These are phyloP conservation scores for Pythium aquatile DNA, from an alignment of 352 stramenopile genomes.

Conservation along the genomic window DNA sequence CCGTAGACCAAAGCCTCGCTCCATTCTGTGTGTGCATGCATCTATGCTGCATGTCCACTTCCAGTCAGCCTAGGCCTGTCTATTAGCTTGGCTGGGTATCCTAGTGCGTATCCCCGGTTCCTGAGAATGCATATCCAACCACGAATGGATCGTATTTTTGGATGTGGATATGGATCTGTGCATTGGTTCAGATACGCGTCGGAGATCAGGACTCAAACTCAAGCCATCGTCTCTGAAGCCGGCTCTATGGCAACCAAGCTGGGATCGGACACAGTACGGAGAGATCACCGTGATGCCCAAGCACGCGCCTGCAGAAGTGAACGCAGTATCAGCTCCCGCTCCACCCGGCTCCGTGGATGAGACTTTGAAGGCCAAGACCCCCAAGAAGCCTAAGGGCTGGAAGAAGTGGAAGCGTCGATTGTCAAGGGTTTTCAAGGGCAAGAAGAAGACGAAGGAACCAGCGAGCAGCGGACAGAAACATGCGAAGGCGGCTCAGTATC, in stretches of 20 bases:
- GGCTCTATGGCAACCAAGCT: no score
- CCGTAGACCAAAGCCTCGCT: slow-evolving; percentile 23
- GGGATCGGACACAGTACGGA: background rate
- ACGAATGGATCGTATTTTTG: slow-evolving; percentile 11
- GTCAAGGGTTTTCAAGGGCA: slow-evolving; percentile 21
- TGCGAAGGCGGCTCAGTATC: background rate
- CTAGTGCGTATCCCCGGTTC: background rate
- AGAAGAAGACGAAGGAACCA: slow-evolving; percentile 8
- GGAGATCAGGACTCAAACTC: background rate
- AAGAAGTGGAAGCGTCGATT: slow-evolving; percentile 27
- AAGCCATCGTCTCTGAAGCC: no score
- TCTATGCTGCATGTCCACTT: background rate
- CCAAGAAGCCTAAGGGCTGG: slow-evolving; percentile 25
- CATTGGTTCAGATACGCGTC: background rate
- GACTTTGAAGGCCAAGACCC: slow-evolving; percentile 6
- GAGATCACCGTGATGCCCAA: background rate
- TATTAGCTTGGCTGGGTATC: background rate
- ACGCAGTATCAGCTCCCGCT: background rate
- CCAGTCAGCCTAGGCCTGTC: background rate
- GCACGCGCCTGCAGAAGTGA: background rate
- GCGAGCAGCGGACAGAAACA: background rate
- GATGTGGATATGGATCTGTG: background rate
- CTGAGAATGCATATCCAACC: background rate
- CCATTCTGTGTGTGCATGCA: background rate
- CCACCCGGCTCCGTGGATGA: background rate